These are phyloP conservation scores for Chlorencoelia australis DNA, from an alignment of 2,329 filamentous ascomycete genomes.

Conservation along the genomic window DNA sequence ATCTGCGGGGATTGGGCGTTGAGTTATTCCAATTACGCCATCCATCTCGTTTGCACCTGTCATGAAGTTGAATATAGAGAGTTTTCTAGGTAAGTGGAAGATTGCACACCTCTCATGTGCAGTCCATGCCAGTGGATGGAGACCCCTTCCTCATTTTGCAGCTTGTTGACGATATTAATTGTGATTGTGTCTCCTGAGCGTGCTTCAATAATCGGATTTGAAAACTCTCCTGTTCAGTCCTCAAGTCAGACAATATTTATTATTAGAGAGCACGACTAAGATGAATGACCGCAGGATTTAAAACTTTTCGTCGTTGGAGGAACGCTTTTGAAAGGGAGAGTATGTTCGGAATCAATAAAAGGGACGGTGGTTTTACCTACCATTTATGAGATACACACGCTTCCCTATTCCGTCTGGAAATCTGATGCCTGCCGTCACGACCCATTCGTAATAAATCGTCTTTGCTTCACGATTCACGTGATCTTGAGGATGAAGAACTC, in stretches of 20 bases:
- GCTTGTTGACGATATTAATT: constrained; percentile 39
- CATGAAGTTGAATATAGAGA: neutral
- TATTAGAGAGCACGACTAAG: too few relatives aligned
- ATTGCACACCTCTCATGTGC: constrained; percentile 33
- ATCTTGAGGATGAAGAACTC: constrained; percentile 34
- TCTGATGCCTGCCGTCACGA: constrained; percentile 29
- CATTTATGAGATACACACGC: constrained; percentile 39
- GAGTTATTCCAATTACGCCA: constrained; percentile 42
- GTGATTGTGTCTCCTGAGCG: constrained; percentile 37
- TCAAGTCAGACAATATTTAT: too few relatives aligned
- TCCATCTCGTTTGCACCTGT: constrained; percentile 43
- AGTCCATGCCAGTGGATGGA: constrained; percentile 51
- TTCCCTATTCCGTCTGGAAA: constrained; percentile 42
- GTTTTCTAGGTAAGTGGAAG: neutral
- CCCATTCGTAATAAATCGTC: constrained; percentile 32
- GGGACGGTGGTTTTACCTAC: constrained; percentile 9
- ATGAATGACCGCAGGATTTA: neutral
- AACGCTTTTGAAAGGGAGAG: too few relatives aligned
- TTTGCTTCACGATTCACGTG: constrained; percentile 30
- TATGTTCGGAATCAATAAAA: too few relatives aligned
- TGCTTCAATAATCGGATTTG: constrained; percentile 35
- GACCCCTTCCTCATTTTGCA: constrained; percentile 36
- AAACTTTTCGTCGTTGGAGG: neutral
- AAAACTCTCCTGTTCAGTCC: constrained; percentile 29
- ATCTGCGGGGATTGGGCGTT: constrained; percentile 15